Percentiles rank a stretch among this genome's conserved stretches.
phyloP scores from a whole-genome alignment of 345 rosid species.

The Acer saccharum region DNA sequence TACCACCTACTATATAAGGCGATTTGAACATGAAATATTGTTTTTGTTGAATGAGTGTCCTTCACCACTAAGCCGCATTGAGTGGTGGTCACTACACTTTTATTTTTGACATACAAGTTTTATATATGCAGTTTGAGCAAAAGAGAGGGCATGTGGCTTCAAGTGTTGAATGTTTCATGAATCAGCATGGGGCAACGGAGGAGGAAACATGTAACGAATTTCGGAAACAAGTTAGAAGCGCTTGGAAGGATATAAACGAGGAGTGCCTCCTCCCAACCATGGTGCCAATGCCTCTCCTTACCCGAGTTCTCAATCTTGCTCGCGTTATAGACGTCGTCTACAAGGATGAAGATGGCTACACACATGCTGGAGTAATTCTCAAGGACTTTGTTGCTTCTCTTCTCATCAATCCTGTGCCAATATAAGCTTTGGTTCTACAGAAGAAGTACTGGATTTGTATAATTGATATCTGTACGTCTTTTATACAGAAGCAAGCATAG shows the following conservation, averaged over 20 bases:
- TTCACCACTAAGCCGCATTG: no score
- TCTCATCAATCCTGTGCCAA: constrained; percentile 17
- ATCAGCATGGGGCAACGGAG: constrained; percentile 22
- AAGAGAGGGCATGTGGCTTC: constrained; percentile 30
- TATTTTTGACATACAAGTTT: no score
- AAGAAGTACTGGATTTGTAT: no score
- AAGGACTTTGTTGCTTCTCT: constrained; percentile 22
- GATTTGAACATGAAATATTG: no score
- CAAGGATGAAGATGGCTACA: constrained; percentile 31
- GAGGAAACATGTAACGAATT: constrained; percentile 26
- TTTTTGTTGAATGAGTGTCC: no score
- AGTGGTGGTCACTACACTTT: no score
- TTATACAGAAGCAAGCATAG: no score
- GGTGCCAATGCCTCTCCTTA: constrained; percentile 23
- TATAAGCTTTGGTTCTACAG: neutral
- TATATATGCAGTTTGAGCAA: constrained; percentile 14
- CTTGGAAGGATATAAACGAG: constrained; percentile 44
- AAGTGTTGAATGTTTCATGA: constrained; percentile 38
- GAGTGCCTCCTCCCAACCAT: constrained; percentile 22
- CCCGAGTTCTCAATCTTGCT: constrained; percentile 24
- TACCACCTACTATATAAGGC: no score
- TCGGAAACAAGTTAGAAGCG: constrained; percentile 5
- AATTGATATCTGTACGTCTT: no score
- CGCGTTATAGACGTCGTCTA: constrained; percentile 30
- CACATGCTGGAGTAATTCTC: neutral